Conservation (phyloP, 2,329 filamentous ascomycete genomes). For the Ophioceras dolichostomum region DNA sequence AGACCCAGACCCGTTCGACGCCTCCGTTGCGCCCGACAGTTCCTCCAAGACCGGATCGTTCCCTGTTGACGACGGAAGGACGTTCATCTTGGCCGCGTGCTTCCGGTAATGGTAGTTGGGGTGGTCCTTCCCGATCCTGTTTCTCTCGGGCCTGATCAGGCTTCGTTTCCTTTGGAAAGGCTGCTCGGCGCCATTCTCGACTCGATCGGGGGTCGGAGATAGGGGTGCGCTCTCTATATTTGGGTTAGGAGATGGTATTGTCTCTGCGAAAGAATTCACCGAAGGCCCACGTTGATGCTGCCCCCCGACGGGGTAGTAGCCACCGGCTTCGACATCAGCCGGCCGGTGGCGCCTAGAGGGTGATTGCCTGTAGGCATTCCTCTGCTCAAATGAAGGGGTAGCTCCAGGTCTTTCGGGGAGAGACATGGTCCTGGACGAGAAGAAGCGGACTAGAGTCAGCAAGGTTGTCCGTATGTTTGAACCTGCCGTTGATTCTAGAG, state of each 20-base stretch:
- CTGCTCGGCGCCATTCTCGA: conserved; percentile 11
- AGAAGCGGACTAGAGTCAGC: too few species aligned
- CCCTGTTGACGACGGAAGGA: conserved; percentile 81
- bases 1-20: too few species aligned
- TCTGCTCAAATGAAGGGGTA: conserved; percentile 46
- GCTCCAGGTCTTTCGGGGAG: conserved; percentile 53
- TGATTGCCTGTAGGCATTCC: conserved; percentile 54
- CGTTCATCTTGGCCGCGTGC: conserved; percentile 86
- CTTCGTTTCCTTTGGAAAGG: conserved; percentile 63
- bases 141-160: conserved; percentile 78
- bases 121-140: conserved; percentile 73
- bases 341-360: conserved; percentile 52
- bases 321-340: conserved; percentile 58
- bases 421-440: conserved; percentile 48
- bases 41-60: conserved; percentile 82
- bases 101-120: conserved; percentile 94
- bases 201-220: conserved; percentile 30
- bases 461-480: too few species aligned
- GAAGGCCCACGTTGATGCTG: conserved; percentile 44
- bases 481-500: too few species aligned
- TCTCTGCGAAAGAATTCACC: conserved; percentile 45
- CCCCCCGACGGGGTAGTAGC: conserved; percentile 29
- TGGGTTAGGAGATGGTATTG: conserved; percentile 39
- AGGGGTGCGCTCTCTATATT: conserved; percentile 44
- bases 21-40: conserved; percentile 50